Conservation (phyloP, 23 red algal species). For the Gracilaria gracilis region DNA sequence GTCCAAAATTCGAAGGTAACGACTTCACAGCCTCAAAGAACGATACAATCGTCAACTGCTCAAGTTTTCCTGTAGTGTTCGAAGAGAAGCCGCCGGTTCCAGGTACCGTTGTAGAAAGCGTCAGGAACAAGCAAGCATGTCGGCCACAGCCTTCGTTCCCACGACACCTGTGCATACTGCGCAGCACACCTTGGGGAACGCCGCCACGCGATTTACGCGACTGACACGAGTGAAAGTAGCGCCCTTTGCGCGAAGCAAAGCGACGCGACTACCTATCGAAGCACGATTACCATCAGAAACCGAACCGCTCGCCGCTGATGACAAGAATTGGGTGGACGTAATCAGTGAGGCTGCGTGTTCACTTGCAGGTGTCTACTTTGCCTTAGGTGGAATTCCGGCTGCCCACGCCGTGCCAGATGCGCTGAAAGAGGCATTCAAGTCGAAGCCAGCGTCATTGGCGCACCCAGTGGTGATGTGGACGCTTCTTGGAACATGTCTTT, state of each 20-base stretch:
- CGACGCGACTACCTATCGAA: neutral
- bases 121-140: neutral
- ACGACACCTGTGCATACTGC: constrained; percentile 11
- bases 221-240: neutral
- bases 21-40: too few species aligned
- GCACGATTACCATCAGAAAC: neutral
- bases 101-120: neutral
- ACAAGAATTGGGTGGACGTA: neutral
- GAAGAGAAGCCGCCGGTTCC: neutral
- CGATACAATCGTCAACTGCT: too few species aligned
- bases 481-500: constrained; percentile 71
- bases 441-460: constrained; percentile 81
- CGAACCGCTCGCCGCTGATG: neutral
- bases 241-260: neutral
- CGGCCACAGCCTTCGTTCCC: neutral
- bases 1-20: too few species aligned
- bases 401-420: constrained; percentile 63
- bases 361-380: constrained; percentile 20
- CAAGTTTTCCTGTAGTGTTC: too few species aligned
- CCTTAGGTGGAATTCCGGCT: constrained; percentile 20
- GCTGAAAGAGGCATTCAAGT: constrained; percentile 89
- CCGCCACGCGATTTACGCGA: neutral
- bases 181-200: neutral
- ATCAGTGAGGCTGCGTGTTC: constrained; percentile 6
- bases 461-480: constrained; percentile 88